phyloP scores from a whole-genome alignment of 345 rosid genomes.

The Conringia planisiliqua region DNA sequence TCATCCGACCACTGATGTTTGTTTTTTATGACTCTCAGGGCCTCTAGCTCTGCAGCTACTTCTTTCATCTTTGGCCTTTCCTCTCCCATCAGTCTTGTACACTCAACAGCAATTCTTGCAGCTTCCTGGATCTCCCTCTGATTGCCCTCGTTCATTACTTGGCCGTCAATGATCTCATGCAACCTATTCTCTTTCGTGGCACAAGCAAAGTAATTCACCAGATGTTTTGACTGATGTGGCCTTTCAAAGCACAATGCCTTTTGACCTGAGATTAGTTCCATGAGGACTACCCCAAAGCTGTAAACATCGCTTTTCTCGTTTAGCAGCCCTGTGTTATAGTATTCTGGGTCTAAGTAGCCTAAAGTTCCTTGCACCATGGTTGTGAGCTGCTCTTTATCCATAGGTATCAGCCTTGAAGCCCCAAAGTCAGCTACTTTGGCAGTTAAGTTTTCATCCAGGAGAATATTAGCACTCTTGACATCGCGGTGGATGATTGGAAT shows the following conservation, averaged over 20 bases:
- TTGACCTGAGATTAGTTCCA: conserved; percentile 35
- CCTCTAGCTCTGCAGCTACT: conserved; percentile 33
- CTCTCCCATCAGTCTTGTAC: conserved; percentile 32
- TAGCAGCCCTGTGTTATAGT: conserved; percentile 17
- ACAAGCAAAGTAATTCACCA: conserved; percentile 29
- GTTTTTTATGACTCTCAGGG: neutral
- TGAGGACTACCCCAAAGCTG: conserved; percentile 47
- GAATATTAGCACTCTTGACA: conserved; percentile 46
- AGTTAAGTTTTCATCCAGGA: conserved; percentile 35
- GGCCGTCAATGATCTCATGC: neutral
- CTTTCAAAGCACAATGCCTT: conserved; percentile 29
- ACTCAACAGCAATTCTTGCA: neutral
- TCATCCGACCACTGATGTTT: conserved; percentile 18
- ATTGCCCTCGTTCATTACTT: neutral
- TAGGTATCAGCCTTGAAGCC: conserved; percentile 41
- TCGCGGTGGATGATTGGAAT: conserved; percentile 45
- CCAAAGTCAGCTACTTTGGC: conserved; percentile 56
- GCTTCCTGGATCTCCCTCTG: neutral
- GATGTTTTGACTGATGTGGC: conserved; percentile 23
- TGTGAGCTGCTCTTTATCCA: conserved; percentile 34
- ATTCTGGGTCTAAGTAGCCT: conserved; percentile 47
- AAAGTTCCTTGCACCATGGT: conserved; percentile 51
- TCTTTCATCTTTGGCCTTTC: conserved; percentile 40
- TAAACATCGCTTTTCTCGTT: conserved; percentile 52
- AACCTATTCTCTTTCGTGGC: neutral